Percentiles rank a stretch among this genome's conserved stretches.
Conservation (phyloP, 768 basidiomycete genomes). For the Boletus rex-veris region DNA sequence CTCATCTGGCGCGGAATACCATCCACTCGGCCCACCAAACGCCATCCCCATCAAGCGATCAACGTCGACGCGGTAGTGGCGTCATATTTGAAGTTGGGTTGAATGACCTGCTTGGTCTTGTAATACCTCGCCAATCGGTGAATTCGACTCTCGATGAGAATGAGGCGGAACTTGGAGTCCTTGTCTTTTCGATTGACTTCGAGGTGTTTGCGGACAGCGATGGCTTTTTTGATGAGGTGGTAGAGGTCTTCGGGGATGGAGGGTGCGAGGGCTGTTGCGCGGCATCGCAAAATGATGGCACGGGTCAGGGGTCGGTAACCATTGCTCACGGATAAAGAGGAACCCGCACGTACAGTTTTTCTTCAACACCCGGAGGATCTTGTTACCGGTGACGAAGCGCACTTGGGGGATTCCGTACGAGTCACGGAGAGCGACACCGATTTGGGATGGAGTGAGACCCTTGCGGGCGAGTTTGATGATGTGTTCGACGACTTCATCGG, state of each 20-base stretch:
- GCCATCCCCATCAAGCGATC: conserved; percentile 54
- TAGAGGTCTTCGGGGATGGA: conserved; percentile 98
- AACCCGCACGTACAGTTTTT: conserved; percentile 66
- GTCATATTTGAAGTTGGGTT: conserved; percentile 99
- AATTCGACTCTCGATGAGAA: conserved; percentile 98
- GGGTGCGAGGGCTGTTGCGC: conserved; percentile 78
- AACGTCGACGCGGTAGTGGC: conserved; percentile 90
- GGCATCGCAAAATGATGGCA: background rate
- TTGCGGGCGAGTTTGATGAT: conserved; percentile 97
- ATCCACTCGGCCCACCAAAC: background rate
- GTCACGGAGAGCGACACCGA: conserved; percentile 97
- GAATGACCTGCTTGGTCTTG: conserved; percentile 97
- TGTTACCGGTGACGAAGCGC: conserved; percentile 98
- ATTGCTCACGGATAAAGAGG: background rate
- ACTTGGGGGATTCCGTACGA: conserved; percentile 98
- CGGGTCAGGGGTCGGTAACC: background rate
- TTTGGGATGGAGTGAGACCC: conserved; percentile 96
- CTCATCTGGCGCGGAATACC: background rate
- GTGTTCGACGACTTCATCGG: conserved; percentile 93
- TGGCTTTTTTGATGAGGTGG: conserved; percentile 99
- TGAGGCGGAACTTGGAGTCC: conserved; percentile 95
- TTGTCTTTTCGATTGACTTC: conserved; percentile 98
- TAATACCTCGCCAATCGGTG: conserved; percentile 98
- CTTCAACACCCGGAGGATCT: conserved; percentile 98
- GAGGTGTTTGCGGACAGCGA: conserved; percentile 97